These are phyloP conservation scores for Leavenworthia alabamica DNA, from an alignment of 345 rosid genomes.

Conservation along the genomic window DNA sequence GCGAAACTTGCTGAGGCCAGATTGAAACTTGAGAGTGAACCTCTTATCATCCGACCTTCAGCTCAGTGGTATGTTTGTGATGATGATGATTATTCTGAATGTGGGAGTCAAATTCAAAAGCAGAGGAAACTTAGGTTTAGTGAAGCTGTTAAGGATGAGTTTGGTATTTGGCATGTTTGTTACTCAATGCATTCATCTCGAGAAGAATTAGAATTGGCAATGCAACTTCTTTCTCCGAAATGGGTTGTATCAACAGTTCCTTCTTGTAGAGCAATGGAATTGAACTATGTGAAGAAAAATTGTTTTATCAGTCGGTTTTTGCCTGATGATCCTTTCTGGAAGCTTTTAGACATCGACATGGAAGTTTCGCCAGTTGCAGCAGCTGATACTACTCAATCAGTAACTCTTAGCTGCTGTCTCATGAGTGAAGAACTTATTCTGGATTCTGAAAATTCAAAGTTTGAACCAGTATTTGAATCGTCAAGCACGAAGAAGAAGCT, in stretches of 20 bases:
- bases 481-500: slow-evolving; percentile 27
- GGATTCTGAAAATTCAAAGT: slow-evolving; percentile 25
- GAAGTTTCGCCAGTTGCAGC: slow-evolving; percentile 33
- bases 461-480: slow-evolving; percentile 22
- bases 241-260: slow-evolving; percentile 83
- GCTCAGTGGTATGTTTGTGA: slow-evolving; percentile 83
- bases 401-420: slow-evolving; percentile 25
- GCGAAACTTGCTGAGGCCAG: slow-evolving; percentile 59
- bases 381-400: slow-evolving; percentile 17
- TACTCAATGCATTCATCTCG: slow-evolving; percentile 82
- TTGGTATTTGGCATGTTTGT: slow-evolving; percentile 86
- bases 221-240: slow-evolving; percentile 64
- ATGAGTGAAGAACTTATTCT: slow-evolving; percentile 24
- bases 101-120: slow-evolving; percentile 26
- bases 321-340: slow-evolving; percentile 64
- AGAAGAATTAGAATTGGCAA: slow-evolving; percentile 71
- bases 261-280: slow-evolving; percentile 66
- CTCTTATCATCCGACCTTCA: slow-evolving; percentile 75
- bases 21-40: slow-evolving; percentile 49
- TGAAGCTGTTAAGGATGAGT: slow-evolving; percentile 69
- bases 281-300: slow-evolving; percentile 57
- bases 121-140: slow-evolving; percentile 43
- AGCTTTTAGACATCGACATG: slow-evolving; percentile 55
- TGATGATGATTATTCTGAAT: slow-evolving; percentile 40
- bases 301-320: slow-evolving; percentile 41